Conservation (phyloP, 2,329 filamentous ascomycete genomes). For the Penicillium digitatum region DNA sequence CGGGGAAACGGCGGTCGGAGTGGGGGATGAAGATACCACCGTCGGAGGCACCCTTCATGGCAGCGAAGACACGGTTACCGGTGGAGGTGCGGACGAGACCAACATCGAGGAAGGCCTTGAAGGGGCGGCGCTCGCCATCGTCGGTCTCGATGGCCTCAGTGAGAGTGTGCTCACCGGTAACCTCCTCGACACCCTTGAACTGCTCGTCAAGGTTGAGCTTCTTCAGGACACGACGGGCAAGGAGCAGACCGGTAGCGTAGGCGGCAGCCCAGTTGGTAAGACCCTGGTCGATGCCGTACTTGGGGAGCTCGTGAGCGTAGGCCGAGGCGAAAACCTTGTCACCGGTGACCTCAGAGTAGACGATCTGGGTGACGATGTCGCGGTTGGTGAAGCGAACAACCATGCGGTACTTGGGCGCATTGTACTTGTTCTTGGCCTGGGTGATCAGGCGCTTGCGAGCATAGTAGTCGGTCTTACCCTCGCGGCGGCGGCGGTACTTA, state of each 20-base stretch:
- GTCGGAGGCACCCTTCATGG: conserved; percentile 99
- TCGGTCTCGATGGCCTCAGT: conserved; percentile 91
- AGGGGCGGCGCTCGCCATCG: conserved; percentile 84
- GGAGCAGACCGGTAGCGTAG: conserved; percentile 92
- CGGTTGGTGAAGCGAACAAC: conserved; percentile 99
- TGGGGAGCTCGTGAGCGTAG: conserved; percentile 95
- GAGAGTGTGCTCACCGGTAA: conserved; percentile 90
- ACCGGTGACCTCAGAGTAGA: conserved; percentile 91
- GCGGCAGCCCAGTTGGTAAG: conserved; percentile 99
- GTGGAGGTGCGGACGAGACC: conserved; percentile 96
- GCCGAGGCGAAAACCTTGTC: conserved; percentile 94
- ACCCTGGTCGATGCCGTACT: conserved; percentile 96
- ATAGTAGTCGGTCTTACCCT: conserved; percentile 99
- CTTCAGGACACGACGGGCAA: conserved; percentile 92
- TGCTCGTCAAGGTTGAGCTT: conserved; percentile 94
- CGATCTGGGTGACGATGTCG: conserved; percentile 97
- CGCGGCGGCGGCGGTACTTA: conserved; percentile 96
- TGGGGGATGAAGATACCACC: conserved; percentile 95
- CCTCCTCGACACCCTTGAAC: conserved; percentile 94
- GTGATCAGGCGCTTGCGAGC: conserved; percentile 98
- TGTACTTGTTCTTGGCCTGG: conserved; percentile 99
- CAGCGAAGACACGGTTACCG: conserved; percentile 97
- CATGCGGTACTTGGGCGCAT: conserved; percentile 98
- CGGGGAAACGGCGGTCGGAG: conserved; percentile 99
- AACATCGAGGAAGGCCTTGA: conserved; percentile 99